Conservation (phyloP, 1,139 yeast species). For the Meyerozyma elateridarum region DNA sequence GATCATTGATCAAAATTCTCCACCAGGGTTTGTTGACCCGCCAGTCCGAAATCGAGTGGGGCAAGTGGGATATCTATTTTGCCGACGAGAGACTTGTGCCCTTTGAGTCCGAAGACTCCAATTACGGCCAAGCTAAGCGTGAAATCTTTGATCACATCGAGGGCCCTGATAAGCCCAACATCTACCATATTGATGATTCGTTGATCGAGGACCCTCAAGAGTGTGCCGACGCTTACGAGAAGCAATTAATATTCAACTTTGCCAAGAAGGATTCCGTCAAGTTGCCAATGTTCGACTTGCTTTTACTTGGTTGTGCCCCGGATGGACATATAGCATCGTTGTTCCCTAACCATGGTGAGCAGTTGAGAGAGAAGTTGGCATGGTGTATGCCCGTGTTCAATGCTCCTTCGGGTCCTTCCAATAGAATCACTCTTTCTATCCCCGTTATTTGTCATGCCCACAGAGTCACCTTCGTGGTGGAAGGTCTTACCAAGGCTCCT, state of each 20-base stretch:
- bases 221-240: slow-evolving; percentile 91
- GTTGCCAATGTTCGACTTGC: slow-evolving; percentile 87
- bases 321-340: slow-evolving; percentile 97
- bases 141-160: slow-evolving; percentile 69
- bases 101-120: slow-evolving; percentile 75
- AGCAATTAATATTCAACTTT: slow-evolving; percentile 76
- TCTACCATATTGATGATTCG: slow-evolving; percentile 77
- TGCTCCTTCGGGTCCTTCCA: slow-evolving; percentile 86
- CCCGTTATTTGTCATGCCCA: slow-evolving; percentile 96
- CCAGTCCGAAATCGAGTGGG: slow-evolving; percentile 75
- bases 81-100: slow-evolving; percentile 97
- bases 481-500: slow-evolving; percentile 94
- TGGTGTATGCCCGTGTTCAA: slow-evolving; percentile 95
- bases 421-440: slow-evolving; percentile 85
- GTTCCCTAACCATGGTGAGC: slow-evolving; percentile 84
- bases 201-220: slow-evolving; percentile 83
- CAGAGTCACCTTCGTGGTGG: slow-evolving; percentile 89
- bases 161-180: slow-evolving; percentile 54
- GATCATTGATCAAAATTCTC: slow-evolving; percentile 80
- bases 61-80: slow-evolving; percentile 92
- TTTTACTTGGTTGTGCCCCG: slow-evolving; percentile 94
- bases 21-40: slow-evolving; percentile 78
- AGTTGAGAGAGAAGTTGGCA: slow-evolving; percentile 83
- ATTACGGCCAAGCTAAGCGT: slow-evolving; percentile 84
- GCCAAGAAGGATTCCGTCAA: slow-evolving; percentile 97